Base-by-base conservation (phyloP, 2,329 filamentous ascomycete species). In the Orbilia quercus region DNA sequence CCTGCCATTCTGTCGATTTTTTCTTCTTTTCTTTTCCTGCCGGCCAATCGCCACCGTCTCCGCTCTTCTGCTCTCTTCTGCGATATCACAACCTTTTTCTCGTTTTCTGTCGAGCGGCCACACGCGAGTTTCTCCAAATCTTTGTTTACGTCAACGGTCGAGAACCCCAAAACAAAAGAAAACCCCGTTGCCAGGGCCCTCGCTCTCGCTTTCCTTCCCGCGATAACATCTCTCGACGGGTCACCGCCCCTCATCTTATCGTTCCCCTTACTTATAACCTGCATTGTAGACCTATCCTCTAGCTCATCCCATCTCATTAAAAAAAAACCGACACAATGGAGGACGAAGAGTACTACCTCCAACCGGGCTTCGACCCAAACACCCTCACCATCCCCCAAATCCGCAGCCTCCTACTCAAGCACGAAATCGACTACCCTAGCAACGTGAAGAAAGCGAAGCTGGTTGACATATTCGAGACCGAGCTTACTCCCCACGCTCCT, bases 341-440 rank as follows among this genome's bases (percentile, higher is more conserved):
- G 25, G 70, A 74, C 31, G 71, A 76, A 34, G 40, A 64, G 77
- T 90, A 92, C 76, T 99, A 98, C 80, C 88, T 98, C 31, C 88
- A 93, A 79, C 86, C 91, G 62, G 91, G 87, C 78, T 98, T 97
- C 80, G 92, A 99, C 80, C 88, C 95, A 18, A 85, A 86, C 79
- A 87, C 86, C 75, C 86, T 98, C 75, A 98, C 92, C 0, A 88
- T 98, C 54, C 92, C 95, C 25, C 90, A 90, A 48, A 84, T 99
- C 77, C 91, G 95, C 78, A 94, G 91, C 53, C 96, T 98, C 76
- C 87, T 99, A 67, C 91, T 98, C 78, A 90, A 88, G 76, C 91
- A 99, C 82, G 90, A 92, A 79, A 84, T 98, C 78, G 83, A 88
- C 38, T 98, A 96, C 80, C 90, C 93, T 3, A 93, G 89, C 2